A percentile compares a stretch with the other conserved stretches of the same genome.
Conservation (phyloP, 2,329 filamentous ascomycete genomes). For the Incumbomyces lentus region DNA sequence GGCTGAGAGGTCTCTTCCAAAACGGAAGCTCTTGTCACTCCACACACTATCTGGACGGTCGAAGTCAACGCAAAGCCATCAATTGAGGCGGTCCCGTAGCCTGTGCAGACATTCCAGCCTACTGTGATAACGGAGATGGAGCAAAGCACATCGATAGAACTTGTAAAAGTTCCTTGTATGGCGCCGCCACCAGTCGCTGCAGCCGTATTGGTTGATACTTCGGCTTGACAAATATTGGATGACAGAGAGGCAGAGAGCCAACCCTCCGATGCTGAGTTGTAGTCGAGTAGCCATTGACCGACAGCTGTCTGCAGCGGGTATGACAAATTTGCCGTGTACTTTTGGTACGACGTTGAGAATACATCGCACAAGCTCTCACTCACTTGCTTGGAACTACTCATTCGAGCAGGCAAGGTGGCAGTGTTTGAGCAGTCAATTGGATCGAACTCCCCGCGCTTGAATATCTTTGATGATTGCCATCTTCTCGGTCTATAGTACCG, state of each 20-base stretch:
- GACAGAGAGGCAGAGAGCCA: not conserved
- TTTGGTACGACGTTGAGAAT: not conserved
- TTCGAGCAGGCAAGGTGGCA: not conserved
- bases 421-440: not conserved
- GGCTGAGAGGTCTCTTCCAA: not conserved
- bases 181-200: not conserved
- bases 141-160: not conserved
- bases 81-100: not conserved
- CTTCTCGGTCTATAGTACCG: not conserved
- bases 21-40: not conserved
- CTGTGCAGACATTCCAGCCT: not conserved
- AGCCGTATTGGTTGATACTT: not conserved
- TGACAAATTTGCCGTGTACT: constrained; percentile 2
- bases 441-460: not conserved
- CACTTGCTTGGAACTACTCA: not conserved
- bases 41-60: not conserved
- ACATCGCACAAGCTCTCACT: constrained; percentile 1
- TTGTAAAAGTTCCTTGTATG: not conserved
- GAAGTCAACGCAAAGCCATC: constrained; percentile 1
- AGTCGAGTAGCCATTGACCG: constrained; percentile 1
- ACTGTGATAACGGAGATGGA: not conserved
- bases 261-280: not conserved
- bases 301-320: constrained; percentile 1
- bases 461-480: not conserved
- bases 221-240: not conserved